Evolutionary conservation across 106 monocot genomes (phyloP).

Genomic region (Dendrobium catenatum): DNA sequence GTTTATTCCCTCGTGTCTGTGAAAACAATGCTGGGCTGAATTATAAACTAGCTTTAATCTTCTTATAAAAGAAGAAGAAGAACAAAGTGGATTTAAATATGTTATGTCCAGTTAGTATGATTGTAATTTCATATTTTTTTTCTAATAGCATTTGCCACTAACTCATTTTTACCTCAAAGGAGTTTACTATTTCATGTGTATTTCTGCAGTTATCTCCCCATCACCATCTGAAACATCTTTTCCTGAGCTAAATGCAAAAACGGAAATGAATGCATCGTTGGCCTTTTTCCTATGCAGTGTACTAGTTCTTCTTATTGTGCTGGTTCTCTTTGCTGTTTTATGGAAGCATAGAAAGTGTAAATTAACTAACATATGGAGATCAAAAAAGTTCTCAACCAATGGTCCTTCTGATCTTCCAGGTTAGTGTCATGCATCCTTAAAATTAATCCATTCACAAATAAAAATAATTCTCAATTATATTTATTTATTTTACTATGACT

Average conservation of each 20-base stretch:
- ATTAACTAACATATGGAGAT: slow-evolving; percentile 12
- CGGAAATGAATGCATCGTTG: slow-evolving; percentile 5
- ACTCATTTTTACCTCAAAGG: neutral
- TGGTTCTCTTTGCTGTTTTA: slow-evolving; percentile 17
- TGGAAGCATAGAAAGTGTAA: slow-evolving; percentile 27
- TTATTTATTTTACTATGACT: neutral
- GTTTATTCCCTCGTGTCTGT: too few relatives aligned
- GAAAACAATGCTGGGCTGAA: too few relatives aligned
- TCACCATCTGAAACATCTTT: slow-evolving; percentile 7
- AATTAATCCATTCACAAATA: neutral
- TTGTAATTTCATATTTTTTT: neutral
- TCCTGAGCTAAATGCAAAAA: neutral
- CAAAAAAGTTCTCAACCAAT: slow-evolving; percentile 4
- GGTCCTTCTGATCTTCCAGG: neutral
- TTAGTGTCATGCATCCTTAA: neutral
- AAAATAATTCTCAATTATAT: neutral
- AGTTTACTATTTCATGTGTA: neutral
- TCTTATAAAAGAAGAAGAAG: neutral
- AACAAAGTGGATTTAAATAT: neutral
- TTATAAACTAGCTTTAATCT: neutral
- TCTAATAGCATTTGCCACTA: neutral
- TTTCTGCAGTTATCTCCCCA: neutral
- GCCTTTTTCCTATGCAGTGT: slow-evolving; percentile 20
- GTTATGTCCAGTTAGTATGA: neutral
- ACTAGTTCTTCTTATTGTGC: slow-evolving; percentile 10